Evolutionary conservation across 371 early-diverging fungal species (phyloP), one percentile per base, ranked within the genome.

Genomic region (Syncephalis plumigaleata): DNA sequence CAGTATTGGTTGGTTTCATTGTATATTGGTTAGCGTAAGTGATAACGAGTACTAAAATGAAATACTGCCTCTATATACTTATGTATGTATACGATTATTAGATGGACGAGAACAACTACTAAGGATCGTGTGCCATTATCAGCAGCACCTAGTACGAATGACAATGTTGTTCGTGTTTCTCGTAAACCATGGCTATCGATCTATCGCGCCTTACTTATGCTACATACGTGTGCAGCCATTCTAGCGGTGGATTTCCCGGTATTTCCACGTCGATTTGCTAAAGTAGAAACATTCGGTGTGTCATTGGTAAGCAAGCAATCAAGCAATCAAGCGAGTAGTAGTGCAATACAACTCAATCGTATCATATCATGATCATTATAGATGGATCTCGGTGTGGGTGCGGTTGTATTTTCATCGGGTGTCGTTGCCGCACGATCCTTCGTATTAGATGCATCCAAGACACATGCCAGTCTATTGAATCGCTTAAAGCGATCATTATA

Each of bases 231-330:
- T 59, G 75, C 73, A 27, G 72, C 68, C 9, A 96, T 96, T 46
- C 68, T 96, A 13, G 96, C 94, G 0, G 95, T 96, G 1, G 97
- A 96, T 63, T 96, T 96, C 58, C 70, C 73, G n/a, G 72, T 87
- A 23, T 95, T 92, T 54, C 95, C 95, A 5, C 67, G 91, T 18
- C 67, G 78, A 21, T 90, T 81, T 60, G 88, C 90, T 46, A 96
- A 96, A 64, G 83, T 84, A 3, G 95, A 96, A 52, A 81, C 80
- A 9, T 92, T 75, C 66, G 96, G 96, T 1, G 80, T 78, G 2
- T 91, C 92, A 1, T 58, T 95, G 65, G 87, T 84, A 71, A 57
- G 64, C 49, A 3, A n/a, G 9, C 16, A 13, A 31, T 16, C n/a
- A 0, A 11, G n/a, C 4, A 40, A 27, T 44, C 1, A n/a, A 8